These are phyloP conservation scores for Cryptomeria japonica DNA, from an alignment of 75 land plant species.

Conservation along the genomic window DNA sequence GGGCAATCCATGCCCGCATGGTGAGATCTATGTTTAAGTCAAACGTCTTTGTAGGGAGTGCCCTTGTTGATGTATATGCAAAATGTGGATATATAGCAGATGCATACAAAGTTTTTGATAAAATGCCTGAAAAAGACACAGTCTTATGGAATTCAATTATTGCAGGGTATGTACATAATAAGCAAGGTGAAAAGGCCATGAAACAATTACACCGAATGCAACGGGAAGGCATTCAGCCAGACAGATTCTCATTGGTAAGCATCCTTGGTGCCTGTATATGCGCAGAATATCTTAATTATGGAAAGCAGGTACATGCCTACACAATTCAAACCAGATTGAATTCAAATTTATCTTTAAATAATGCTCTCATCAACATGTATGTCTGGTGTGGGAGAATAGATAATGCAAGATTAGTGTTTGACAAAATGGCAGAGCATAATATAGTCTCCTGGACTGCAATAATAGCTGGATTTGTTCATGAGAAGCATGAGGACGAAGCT, in stretches of 20 bases:
- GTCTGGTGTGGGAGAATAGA: slow-evolving; percentile 26
- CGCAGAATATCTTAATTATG: slow-evolving; percentile 8
- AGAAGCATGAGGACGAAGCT: slow-evolving; percentile 19
- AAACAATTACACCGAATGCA: slow-evolving; percentile 23
- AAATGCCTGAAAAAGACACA: slow-evolving; percentile 37
- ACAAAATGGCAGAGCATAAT: slow-evolving; percentile 6
- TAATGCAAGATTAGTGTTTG: slow-evolving; percentile 12
- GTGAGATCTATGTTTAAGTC: slow-evolving; percentile 31
- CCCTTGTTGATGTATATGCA: slow-evolving; percentile 55
- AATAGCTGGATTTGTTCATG: slow-evolving; percentile 14
- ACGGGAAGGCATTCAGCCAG: neutral
- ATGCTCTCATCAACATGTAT: slow-evolving; percentile 39
- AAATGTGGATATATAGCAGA: slow-evolving; percentile 27
- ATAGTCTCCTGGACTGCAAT: slow-evolving; percentile 28
- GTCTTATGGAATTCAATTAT: slow-evolving; percentile 67
- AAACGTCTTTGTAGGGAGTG: slow-evolving; percentile 39
- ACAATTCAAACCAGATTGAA: slow-evolving; percentile 7
- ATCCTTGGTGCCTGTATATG: slow-evolving; percentile 28
- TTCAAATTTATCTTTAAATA: slow-evolving; percentile 15
- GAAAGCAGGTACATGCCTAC: slow-evolving; percentile 25
- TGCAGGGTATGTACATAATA: slow-evolving; percentile 64
- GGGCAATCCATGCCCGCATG: slow-evolving; percentile 26
- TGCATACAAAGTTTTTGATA: slow-evolving; percentile 47
- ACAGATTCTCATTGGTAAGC: slow-evolving; percentile 17
- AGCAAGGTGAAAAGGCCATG: slow-evolving; percentile 49